Evolutionary conservation across 1,284 basidiomycete genomes (phyloP).

Genomic region (Irpex lacteus): DNA sequence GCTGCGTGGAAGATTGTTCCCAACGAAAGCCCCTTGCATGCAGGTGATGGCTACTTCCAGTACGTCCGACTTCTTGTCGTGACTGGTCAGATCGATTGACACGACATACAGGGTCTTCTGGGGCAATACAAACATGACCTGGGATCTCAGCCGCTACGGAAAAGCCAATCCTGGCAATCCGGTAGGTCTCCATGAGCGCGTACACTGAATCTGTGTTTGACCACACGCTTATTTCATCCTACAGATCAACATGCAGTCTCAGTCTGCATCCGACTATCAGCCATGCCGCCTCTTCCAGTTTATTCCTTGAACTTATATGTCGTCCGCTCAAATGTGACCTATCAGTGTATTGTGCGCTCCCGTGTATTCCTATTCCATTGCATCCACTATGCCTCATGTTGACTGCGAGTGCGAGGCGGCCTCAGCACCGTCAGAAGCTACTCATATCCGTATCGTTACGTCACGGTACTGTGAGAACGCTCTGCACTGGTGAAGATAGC

Average conservation of each 20-base stretch:
- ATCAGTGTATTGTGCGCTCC: no score
- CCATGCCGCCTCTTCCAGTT: neutral
- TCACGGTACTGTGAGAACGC: neutral
- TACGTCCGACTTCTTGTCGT: conserved; percentile 1
- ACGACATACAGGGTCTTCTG: conserved; percentile 6
- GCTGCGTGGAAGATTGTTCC: conserved; percentile 12
- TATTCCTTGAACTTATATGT: neutral
- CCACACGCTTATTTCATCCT: no score
- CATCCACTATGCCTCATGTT: no score
- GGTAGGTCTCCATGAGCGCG: neutral
- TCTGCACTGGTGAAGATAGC: neutral
- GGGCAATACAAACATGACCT: conserved; percentile 6
- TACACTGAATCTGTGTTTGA: no score
- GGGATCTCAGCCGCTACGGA: conserved; percentile 8
- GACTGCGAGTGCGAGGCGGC: no score
- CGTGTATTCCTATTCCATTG: neutral
- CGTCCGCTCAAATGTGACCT: no score
- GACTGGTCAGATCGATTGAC: neutral
- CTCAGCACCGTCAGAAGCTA: no score
- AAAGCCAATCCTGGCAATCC: conserved; percentile 1
- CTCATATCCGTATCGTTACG: no score
- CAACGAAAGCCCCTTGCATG: neutral
- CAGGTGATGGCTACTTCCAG: conserved; percentile 5
- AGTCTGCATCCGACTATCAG: neutral
- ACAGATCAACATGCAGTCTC: no score